Evolutionary conservation across 306 rosid species (phyloP).

Genomic region (Cotoneaster glaucophyllus): DNA sequence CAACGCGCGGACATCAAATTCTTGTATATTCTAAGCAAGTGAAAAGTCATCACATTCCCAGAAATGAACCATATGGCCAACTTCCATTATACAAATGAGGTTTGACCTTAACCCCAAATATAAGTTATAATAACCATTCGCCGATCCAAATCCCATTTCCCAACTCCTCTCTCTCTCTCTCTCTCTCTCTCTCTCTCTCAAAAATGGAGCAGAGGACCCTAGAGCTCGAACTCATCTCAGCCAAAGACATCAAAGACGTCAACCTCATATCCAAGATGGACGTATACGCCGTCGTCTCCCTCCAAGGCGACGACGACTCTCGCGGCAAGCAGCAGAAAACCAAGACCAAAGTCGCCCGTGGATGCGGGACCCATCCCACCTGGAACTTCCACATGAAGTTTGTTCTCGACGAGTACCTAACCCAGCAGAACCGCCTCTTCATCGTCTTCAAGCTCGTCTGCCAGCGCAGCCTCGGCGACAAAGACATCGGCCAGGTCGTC

Average conservation of each 20-base stretch:
- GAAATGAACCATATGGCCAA: not conserved
- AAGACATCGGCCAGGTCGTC: slow-evolving; percentile 41
- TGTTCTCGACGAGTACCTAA: slow-evolving; percentile 33
- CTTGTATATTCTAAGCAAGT: too few relatives aligned
- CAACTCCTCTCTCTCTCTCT: too few relatives aligned
- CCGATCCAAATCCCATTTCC: not conserved
- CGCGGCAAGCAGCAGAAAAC: slow-evolving; percentile 8
- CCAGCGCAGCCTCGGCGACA: slow-evolving; percentile 45
- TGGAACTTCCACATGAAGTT: slow-evolving; percentile 57
- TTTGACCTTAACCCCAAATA: not conserved
- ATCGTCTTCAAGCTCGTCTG: slow-evolving; percentile 42
- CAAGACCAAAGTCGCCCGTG: slow-evolving; percentile 34
- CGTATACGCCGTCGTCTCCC: slow-evolving; percentile 52
- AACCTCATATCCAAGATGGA: slow-evolving; percentile 68
- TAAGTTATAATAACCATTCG: not conserved
- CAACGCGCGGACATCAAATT: too few relatives aligned
- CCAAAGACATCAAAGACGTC: slow-evolving; percentile 60
- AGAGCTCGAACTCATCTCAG: slow-evolving; percentile 63
- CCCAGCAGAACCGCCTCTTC: slow-evolving; percentile 35
- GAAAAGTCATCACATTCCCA: not conserved
- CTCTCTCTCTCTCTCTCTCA: not conserved
- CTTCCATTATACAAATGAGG: not conserved
- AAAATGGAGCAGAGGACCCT: slow-evolving; percentile 41
- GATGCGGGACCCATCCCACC: slow-evolving; percentile 42
- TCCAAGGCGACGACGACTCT: slow-evolving; percentile 36